phyloP scores from a whole-genome alignment of 1,284 basidiomycete species.

The Phylloporus sp. region DNA sequence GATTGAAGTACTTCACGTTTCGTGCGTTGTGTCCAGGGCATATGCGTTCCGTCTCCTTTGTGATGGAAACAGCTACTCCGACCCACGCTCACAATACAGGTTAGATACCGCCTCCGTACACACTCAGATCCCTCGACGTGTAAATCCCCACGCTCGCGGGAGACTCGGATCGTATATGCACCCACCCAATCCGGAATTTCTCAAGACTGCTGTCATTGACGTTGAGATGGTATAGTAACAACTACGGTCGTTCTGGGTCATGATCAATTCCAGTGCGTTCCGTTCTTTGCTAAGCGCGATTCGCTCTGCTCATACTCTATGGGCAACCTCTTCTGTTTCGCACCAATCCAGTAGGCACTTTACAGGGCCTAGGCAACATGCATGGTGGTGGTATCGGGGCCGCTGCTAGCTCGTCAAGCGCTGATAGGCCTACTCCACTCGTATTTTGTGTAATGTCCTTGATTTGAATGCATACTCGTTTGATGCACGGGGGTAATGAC shows the following conservation, averaged over 20 bases:
- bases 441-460: no score
- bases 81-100: conserved; percentile 11
- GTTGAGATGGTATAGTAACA: conserved; percentile 40
- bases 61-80: conserved; percentile 24
- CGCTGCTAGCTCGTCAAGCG: no score
- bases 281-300: conserved; percentile 34
- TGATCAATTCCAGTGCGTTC: conserved; percentile 30
- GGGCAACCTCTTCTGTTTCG: conserved; percentile 13
- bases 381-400: no score
- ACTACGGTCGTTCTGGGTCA: conserved; percentile 32
- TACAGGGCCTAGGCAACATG: no score
- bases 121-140: conserved; percentile 39
- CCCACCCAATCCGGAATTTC: conserved; percentile 27
- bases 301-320: conserved; percentile 35
- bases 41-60: conserved; percentile 35
- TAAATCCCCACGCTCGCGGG: conserved; percentile 38
- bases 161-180: conserved; percentile 25
- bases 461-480: not conserved
- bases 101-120: conserved; percentile 11
- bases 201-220: conserved; percentile 35
- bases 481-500: not conserved
- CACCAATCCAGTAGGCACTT: no score
- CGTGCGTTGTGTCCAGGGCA: conserved; percentile 41
- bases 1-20: conserved; percentile 39
- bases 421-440: no score